Base-by-base conservation (phyloP, 2,329 filamentous ascomycete species). In the Hymenotorrendiella dingleyae region DNA sequence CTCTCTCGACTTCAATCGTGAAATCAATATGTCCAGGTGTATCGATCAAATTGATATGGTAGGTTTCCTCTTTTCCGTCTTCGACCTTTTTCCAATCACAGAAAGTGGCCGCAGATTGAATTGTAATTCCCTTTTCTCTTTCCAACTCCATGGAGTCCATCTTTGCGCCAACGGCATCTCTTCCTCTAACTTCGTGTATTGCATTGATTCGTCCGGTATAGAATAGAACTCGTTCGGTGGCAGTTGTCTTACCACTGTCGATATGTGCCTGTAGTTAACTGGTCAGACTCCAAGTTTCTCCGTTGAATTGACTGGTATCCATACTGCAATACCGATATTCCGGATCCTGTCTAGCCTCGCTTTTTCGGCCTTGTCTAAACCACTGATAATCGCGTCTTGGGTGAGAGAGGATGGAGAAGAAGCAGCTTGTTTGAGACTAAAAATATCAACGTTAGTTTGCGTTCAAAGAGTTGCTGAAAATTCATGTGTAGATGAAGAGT, bases 71-170 rank as follows among this genome's bases (percentile, higher is more conserved):
- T 61, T 86, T 78, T 54, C 85, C 86, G 52, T 91, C 70, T 58
- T 87, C 82, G 65, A 79, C 82, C 72, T 94, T 96, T 54, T 84
- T 70, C 93, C 93, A 98, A 68, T 98, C 90, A 66, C 88, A 94
- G 65, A 95, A 98, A 1, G 93, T 98, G 19, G 93, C 93, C 9
- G 93, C 93, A 55, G 91, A 97, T 67, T 98, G 91, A 60, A 98
- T 98, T 45, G 93, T 98, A 64, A 98, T 98, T 59, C 93, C 93
- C 72, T 96, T 95, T 66, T 97, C 93, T 67, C 93, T 78, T 70
- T 98, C 93, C 55, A 98, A 74, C 57, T 98, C 93, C 93, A 98
- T 98, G 20, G 90, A 96, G 72, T 98, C 93, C 93, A 98, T 98
- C 73, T 98, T 98, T 48, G 93, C 93, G 53, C 93, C 93, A 29